phyloP scores from a whole-genome alignment of 257 asterid genomes.

The Gardenia jasminoides region DNA sequence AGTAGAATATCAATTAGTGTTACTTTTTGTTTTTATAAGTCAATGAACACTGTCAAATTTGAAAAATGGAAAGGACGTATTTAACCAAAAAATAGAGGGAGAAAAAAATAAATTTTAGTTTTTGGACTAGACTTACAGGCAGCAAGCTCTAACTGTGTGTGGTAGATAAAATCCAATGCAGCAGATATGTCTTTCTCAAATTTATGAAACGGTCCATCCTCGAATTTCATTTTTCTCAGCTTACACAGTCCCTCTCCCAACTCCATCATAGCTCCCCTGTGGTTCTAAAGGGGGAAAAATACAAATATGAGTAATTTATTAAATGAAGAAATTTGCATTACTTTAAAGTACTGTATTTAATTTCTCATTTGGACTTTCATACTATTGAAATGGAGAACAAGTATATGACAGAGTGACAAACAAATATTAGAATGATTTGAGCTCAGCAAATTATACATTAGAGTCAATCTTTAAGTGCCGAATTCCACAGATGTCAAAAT shows the following conservation, averaged over 20 bases:
- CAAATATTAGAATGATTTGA: not conserved
- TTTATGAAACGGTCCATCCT: constrained; percentile 66
- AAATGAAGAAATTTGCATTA: not conserved
- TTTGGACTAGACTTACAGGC: constrained; percentile 55
- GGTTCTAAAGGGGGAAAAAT: constrained; percentile 42
- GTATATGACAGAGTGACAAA: no score
- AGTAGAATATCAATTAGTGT: no score
- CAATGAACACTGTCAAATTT: not conserved
- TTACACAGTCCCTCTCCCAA: constrained; percentile 88
- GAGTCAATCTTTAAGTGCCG: no score
- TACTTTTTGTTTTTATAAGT: no score
- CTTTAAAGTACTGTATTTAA: not conserved
- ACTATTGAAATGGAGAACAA: not conserved
- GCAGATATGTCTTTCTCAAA: constrained; percentile 72
- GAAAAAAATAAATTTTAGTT: not conserved
- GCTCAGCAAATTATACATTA: no score
- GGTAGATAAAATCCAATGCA: constrained; percentile 70
- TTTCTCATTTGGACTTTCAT: not conserved
- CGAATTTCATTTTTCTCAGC: constrained; percentile 71
- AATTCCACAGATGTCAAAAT: no score
- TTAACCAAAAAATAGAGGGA: not conserved
- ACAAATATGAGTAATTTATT: not conserved
- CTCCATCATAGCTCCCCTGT: constrained; percentile 94
- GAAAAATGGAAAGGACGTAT: no score
- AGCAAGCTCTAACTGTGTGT: constrained; percentile 73